These are phyloP conservation scores for Blumeria graminis DNA, from an alignment of 2,329 filamentous ascomycete species.

Conservation along the genomic window DNA sequence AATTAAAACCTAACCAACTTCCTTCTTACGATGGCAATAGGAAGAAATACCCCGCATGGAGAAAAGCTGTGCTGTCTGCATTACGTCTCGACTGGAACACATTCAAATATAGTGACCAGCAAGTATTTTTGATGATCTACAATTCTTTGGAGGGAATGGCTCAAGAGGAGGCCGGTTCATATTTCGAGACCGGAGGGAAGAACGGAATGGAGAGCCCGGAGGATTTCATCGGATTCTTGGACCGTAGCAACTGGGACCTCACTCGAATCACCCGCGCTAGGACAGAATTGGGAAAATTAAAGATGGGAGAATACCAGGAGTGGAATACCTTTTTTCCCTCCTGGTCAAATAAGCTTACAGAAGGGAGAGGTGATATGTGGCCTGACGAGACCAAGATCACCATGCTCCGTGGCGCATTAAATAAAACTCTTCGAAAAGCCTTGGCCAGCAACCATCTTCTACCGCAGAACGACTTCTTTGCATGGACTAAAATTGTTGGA, in stretches of 20 bases:
- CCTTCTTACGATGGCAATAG: too few relatives aligned
- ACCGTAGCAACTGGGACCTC: background rate
- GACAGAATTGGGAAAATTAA: background rate
- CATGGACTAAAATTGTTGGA: background rate
- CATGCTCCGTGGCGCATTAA: background rate
- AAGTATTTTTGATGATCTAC: background rate
- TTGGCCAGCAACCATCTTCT: background rate
- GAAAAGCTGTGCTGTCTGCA: too few relatives aligned
- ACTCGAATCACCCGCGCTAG: background rate
- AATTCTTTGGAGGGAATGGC: background rate
- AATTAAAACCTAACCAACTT: too few relatives aligned
- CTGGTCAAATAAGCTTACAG: background rate
- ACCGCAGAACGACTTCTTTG: background rate
- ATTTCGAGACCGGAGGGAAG: background rate
- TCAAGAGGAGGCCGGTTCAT: background rate
- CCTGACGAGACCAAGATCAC: background rate
- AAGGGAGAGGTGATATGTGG: background rate
- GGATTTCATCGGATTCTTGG: background rate
- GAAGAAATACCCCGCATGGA: too few relatives aligned
- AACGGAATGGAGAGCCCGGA: background rate
- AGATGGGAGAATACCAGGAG: background rate
- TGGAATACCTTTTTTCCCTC: background rate
- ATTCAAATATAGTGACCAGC: background rate
- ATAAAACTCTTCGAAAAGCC: background rate
- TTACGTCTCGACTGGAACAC: background rate